Base-by-base conservation (phyloP, 805 yeast species). In the Candida morakotiae region DNA sequence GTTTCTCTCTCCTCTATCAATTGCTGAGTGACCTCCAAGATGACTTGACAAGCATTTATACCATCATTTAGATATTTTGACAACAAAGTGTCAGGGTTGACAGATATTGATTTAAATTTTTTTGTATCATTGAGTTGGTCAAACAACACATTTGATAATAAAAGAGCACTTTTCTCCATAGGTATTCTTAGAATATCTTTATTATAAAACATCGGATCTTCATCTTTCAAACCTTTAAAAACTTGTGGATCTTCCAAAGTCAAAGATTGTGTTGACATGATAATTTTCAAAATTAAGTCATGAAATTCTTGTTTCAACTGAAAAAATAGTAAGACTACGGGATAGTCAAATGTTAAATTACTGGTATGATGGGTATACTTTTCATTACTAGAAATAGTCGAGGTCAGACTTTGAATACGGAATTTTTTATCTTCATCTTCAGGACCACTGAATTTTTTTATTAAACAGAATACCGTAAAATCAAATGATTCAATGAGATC, bases 171-270 rank as follows among this genome's bases (percentile, higher is more conserved):
- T 42, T 69, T 71, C 42, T 79, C 81, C 1, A 69, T 64, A 2
- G 71, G 70, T 10, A 59, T 47, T 34, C 58, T 58, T 43, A 67
- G 48, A 2, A 58, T 53, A 9, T 64, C 64, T 19, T 68, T 57
- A 38, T 68, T 62, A 34, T 67, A 66, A 25, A 64, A 64, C 33
- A 62, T 45, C 26, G 69, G 69, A 26, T 81, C 68, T 3, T 64
- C 85, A 21, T 79, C 80, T 40, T 70, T 71, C 60, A 83, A 66
- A 0, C 83, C 75, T 35, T 70, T 68, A 57, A 85, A 85, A 2
- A 80, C 81, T 41, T 83, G 87, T 1, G 93, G 87, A 52, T 85
- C 94, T 20, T 72, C 76, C 9, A 84, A 58, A 0, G 93, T 82
- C 9, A 85, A 59, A 9, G 78, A 67, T 52, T 86, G 95, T 0